Conservation (phyloP, 1,139 yeast species). For the Scheffersomyces parashehatae region DNA sequence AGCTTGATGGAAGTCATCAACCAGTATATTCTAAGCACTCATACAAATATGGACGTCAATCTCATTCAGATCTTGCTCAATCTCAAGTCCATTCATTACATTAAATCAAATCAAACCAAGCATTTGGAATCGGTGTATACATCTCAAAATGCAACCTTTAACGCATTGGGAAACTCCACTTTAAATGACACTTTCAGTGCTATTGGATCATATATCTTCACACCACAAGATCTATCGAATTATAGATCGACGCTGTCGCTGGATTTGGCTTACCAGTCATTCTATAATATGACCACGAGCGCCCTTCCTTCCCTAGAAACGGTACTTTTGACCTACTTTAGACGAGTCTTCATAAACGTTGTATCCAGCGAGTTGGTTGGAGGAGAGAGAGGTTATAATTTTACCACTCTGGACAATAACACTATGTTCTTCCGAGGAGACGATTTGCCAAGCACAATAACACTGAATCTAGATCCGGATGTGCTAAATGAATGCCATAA, state of each 20-base stretch:
- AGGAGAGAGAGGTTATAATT: conserved; percentile 18
- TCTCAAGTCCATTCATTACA: conserved; percentile 27
- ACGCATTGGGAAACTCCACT: conserved; percentile 28
- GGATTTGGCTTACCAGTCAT: background rate
- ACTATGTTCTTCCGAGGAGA: conserved; percentile 19
- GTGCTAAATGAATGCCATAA: conserved; percentile 13
- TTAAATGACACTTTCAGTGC: conserved; percentile 24
- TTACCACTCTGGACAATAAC: conserved; percentile 20
- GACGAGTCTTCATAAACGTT: conserved; percentile 43
- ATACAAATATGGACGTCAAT: conserved; percentile 57
- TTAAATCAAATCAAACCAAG: conserved; percentile 1
- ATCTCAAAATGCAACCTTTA: conserved; percentile 2
- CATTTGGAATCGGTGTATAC: conserved; percentile 1
- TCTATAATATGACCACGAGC: conserved; percentile 5
- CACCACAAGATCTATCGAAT: conserved; percentile 24
- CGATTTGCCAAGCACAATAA: conserved; percentile 7
- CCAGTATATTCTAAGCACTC: conserved; percentile 46
- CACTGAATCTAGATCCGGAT: conserved; percentile 8
- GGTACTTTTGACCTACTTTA: conserved; percentile 35
- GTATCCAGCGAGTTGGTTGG: conserved; percentile 25
- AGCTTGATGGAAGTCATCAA: conserved; percentile 36
- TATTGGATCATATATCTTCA: conserved; percentile 23
- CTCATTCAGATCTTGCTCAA: conserved; percentile 55
- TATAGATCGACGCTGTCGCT: background rate
- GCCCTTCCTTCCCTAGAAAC: conserved; percentile 8